Evolutionary conservation across 495 filamentous ascomycete genomes (phyloP).

Genomic region (Cercophora sp.): DNA sequence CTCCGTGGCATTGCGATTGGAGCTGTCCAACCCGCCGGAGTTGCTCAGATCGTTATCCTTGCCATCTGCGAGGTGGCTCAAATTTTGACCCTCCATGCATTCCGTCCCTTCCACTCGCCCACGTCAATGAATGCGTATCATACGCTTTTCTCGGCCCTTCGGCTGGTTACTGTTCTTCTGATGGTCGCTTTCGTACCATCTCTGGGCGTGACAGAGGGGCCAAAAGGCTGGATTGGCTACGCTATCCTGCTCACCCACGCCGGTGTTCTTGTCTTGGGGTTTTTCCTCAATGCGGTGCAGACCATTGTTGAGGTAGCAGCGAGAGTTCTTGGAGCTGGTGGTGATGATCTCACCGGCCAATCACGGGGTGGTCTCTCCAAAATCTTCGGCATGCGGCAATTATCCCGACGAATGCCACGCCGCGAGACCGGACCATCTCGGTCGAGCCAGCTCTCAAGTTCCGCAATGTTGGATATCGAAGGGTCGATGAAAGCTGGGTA

Average conservation of each 20-base stretch:
- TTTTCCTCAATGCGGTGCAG: conserved; percentile 87
- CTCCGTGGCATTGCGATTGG: conserved; percentile 87
- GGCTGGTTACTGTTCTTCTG: conserved; percentile 74
- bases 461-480: conserved; percentile 69
- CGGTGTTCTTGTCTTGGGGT: conserved; percentile 84
- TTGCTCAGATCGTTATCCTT: conserved; percentile 85
- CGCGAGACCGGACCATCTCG: conserved; percentile 54
- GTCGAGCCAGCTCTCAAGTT: conserved; percentile 73
- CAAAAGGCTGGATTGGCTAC: conserved; percentile 94
- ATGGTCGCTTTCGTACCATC: conserved; percentile 85
- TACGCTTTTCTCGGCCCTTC: conserved; percentile 71
- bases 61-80: conserved; percentile 92
- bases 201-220: conserved; percentile 66
- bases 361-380: conserved; percentile 84
- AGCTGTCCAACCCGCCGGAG: conserved; percentile 86
- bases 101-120: conserved; percentile 81
- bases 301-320: conserved; percentile 84
- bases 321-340: conserved; percentile 74
- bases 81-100: conserved; percentile 81
- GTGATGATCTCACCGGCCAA: conserved; percentile 62
- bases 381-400: conserved; percentile 88
- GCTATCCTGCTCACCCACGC: conserved; percentile 83
- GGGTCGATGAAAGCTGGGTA: conserved; percentile 64
- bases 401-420: conserved; percentile 69
- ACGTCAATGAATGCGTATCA: conserved; percentile 99